Conservation (phyloP, 1,284 basidiomycete genomes). For the Ustilago lituana region DNA sequence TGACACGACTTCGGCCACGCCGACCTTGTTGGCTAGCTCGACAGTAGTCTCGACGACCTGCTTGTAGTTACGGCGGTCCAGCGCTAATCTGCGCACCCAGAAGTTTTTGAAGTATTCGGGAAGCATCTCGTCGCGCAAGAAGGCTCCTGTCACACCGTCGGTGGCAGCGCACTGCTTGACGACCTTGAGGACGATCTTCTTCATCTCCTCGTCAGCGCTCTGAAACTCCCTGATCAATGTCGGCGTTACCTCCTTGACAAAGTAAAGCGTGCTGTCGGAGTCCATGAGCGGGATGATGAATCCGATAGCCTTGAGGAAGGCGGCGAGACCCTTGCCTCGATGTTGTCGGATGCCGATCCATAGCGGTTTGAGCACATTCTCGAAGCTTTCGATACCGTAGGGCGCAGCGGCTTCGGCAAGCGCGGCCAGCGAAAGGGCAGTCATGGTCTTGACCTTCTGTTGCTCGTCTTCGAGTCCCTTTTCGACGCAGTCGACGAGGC, state of each 20-base stretch:
- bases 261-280: conserved; percentile 74
- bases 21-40: conserved; percentile 94
- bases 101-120: conserved; percentile 99
- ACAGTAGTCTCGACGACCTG: conserved; percentile 99
- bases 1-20: conserved; percentile 93
- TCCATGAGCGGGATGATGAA: conserved; percentile 99
- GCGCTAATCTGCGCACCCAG: conserved; percentile 93
- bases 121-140: conserved; percentile 85
- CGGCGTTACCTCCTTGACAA: conserved; percentile 66
- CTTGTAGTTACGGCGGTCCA: conserved; percentile 93
- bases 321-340: conserved; percentile 95
- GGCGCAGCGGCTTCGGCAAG: conserved; percentile 96
- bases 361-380: conserved; percentile 95
- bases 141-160: conserved; percentile 71
- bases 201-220: conserved; percentile 99
- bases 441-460: conserved; percentile 99
- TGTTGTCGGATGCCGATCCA: conserved; percentile 98
- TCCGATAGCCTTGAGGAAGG: conserved; percentile 97
- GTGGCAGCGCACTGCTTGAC: conserved; percentile 99
- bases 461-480: conserved; percentile 97
- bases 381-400: conserved; percentile 99
- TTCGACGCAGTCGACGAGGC: conserved; percentile 94
- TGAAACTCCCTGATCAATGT: conserved; percentile 95
- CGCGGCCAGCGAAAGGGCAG: conserved; percentile 92
- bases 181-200: conserved; percentile 98